A percentile compares a stretch with the other conserved stretches of the same genome.
Conservation (phyloP, 2,329 filamentous ascomycete genomes). For the Diplocarpon rosae region DNA sequence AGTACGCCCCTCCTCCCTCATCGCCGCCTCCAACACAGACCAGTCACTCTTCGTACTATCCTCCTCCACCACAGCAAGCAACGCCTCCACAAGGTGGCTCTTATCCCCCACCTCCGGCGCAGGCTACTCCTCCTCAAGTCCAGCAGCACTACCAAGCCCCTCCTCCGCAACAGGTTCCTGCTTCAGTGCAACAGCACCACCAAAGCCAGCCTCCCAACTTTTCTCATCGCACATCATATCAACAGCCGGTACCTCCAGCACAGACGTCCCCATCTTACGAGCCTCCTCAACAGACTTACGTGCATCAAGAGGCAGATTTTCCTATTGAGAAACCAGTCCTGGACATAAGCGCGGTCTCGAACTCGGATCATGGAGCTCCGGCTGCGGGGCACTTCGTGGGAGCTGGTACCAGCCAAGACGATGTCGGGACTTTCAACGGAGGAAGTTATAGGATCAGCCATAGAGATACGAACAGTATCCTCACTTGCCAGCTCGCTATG, state of each 20-base stretch:
- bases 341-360: constrained; percentile 22
- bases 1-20: constrained; percentile 23
- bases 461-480: constrained; percentile 76
- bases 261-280: constrained; percentile 11
- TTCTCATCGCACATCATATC: constrained; percentile 27
- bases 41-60: constrained; percentile 23
- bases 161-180: constrained; percentile 11
- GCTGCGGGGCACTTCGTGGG: constrained; percentile 48
- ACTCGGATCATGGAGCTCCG: constrained; percentile 32
- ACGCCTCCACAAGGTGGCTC: constrained; percentile 16
- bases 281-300: constrained; percentile 17
- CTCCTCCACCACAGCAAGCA: constrained; percentile 26
- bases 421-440: constrained; percentile 94
- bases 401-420: constrained; percentile 55
- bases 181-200: constrained; percentile 20
- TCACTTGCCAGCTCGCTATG: constrained; percentile 82
- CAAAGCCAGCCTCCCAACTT: constrained; percentile 21
- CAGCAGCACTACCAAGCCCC: constrained; percentile 7
- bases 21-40: constrained; percentile 25
- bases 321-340: constrained; percentile 23
- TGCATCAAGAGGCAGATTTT: constrained; percentile 14
- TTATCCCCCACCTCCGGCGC: constrained; percentile 23
- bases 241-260: constrained; percentile 14
- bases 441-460: constrained; percentile 91
- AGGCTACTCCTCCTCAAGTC: constrained; percentile 9